Percentiles rank a stretch among this genome's conserved stretches.
These are phyloP conservation scores for Yamadazyma atlantica DNA, from an alignment of 1,139 yeast species.

Conservation along the genomic window DNA sequence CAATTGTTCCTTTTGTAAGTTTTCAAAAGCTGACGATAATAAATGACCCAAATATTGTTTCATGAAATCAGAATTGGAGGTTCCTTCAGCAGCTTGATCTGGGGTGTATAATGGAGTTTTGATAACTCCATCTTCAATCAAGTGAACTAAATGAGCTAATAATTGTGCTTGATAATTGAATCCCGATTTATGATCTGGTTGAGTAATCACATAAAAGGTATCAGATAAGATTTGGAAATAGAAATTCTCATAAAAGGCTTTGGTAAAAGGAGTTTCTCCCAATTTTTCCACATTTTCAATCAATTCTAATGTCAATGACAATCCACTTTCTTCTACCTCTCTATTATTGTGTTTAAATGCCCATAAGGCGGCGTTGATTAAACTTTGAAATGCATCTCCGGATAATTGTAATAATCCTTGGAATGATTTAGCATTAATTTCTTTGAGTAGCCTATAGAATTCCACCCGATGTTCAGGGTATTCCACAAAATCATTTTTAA, in stretches of 20 bases:
- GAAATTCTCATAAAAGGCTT: slow-evolving; percentile 84
- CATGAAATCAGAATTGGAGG: slow-evolving; percentile 75
- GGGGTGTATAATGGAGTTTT: slow-evolving; percentile 66
- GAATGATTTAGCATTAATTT: slow-evolving; percentile 83
- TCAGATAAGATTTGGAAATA: slow-evolving; percentile 89
- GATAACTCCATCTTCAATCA: slow-evolving; percentile 77
- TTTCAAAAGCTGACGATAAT: slow-evolving; percentile 86
- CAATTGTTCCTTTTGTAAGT: slow-evolving; percentile 81
- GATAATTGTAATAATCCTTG: slow-evolving; percentile 85
- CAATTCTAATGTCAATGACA: slow-evolving; percentile 77
- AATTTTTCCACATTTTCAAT: slow-evolving; percentile 79
- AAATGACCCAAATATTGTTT: slow-evolving; percentile 81
- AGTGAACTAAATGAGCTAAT: slow-evolving; percentile 77
- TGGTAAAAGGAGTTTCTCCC: slow-evolving; percentile 75
- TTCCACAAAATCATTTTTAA: slow-evolving; percentile 90
- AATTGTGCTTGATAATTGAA: slow-evolving; percentile 85
- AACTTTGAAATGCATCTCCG: slow-evolving; percentile 86
- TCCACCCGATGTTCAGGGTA: slow-evolving; percentile 98
- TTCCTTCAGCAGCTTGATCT: slow-evolving; percentile 79
- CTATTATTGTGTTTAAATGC: slow-evolving; percentile 96
- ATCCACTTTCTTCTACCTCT: slow-evolving; percentile 93
- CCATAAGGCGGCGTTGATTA: slow-evolving; percentile 94
- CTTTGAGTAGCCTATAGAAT: slow-evolving; percentile 84
- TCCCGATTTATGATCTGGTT: slow-evolving; percentile 97
- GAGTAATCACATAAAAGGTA: slow-evolving; percentile 90